Base-by-base conservation (phyloP, 306 rosid genomes). In the Dicorynia guianensis region DNA sequence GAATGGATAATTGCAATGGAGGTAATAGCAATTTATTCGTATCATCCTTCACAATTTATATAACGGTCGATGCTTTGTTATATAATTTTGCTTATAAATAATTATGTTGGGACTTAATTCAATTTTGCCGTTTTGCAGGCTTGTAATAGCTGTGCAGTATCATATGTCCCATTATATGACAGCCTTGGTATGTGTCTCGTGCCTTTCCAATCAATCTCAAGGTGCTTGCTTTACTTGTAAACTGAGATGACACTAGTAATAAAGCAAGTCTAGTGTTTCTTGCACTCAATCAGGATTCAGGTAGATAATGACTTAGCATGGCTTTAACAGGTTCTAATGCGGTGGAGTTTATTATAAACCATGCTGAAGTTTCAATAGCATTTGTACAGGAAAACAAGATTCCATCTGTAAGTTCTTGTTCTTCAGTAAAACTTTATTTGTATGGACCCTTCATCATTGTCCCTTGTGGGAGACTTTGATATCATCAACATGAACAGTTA, bases 1-100 rank as follows among this genome's bases (percentile, higher is more conserved):
- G 88, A 87, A 71, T 93, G 98, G 98, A 73, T 93, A 44, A 89
- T 86, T 64, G 85, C 97, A 80, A 90, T 93, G 97, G 97, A 90
- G 98, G 98, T 93, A 25, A 80, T 53, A 64, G 5, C 59, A 62
- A 25, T 63, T 62, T 55, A 11, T 65, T 10, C 63, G 6, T 20
- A 48, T 35, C 55, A 49, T 49, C 3, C 6, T 76, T 66, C 62
- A 34, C 38, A 25, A 25, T 25, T 30, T 56, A 72, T 25, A 33
- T 60, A 52, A 61, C 1, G 4, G 48, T 4, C 63, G 10, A 63
- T 44, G 35, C 69, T 20, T 68, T 50, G 44, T 10, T 61, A 57
- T 72, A 61, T 40, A 18, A 18, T 59, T 59, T 36, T 17, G n/a
- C 42, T 52, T 49, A 40, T 61, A 19, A 8, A 43, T 80, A 60